These are phyloP conservation scores for Xylariaceae sp. DNA, from an alignment of 2,329 filamentous ascomycete species.

Conservation along the genomic window DNA sequence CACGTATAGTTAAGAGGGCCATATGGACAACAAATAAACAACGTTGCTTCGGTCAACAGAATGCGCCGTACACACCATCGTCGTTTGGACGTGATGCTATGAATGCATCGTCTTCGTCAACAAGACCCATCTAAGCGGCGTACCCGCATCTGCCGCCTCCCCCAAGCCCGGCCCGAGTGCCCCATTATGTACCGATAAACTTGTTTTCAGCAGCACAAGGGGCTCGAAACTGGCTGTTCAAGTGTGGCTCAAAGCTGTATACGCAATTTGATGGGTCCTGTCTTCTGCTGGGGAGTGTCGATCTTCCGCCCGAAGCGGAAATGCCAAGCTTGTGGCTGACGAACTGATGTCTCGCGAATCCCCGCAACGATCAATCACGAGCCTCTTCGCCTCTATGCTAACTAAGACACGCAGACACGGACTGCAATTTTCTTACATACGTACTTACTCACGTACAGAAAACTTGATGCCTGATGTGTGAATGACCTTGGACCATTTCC, in stretches of 20 bases:
- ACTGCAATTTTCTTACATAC: neutral
- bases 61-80: neutral
- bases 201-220: constrained; percentile 17
- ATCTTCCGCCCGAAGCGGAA: constrained; percentile 19
- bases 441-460: constrained; percentile 10
- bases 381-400: constrained; percentile 1
- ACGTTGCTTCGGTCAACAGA: neutral
- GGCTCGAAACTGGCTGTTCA: constrained; percentile 3
- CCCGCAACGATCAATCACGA: constrained; percentile 14
- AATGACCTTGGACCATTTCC: neutral
- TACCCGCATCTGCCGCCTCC: neutral
- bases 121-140: neutral
- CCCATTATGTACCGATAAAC: neutral
- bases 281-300: constrained; percentile 13
- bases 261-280: constrained; percentile 9
- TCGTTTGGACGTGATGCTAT: neutral
- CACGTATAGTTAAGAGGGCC: constrained; percentile 2
- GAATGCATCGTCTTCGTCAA: neutral
- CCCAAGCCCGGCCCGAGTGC: neutral
- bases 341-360: constrained; percentile 24
- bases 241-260: constrained; percentile 19
- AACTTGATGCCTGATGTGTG: no score
- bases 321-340: constrained; percentile 25
- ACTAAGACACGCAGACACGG: constrained; percentile 2
- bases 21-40: neutral